Evolutionary conservation across 495 filamentous ascomycete species (phyloP).

Genomic region (Copromyces sp.): DNA sequence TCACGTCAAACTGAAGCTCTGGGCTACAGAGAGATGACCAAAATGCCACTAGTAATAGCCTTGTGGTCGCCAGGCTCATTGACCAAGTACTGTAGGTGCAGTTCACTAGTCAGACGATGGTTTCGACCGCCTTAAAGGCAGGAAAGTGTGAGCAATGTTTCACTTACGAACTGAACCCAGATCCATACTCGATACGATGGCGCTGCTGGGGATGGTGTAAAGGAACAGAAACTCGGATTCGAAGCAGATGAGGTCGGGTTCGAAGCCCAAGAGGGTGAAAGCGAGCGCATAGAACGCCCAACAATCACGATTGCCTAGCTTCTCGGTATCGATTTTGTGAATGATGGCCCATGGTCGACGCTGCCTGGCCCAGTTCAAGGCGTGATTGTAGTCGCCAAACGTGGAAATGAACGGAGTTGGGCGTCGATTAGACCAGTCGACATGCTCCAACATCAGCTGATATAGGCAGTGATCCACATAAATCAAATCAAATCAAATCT

Average conservation of each 20-base stretch:
- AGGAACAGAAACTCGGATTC: not conserved
- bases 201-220: not conserved
- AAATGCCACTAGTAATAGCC: not conserved
- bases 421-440: not conserved
- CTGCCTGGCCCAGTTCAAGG: not conserved
- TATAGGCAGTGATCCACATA: too few relatives aligned
- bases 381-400: not conserved
- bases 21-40: not conserved
- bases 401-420: not conserved
- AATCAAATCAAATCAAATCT: too few relatives aligned
- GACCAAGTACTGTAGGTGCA: not conserved
- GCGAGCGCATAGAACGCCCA: not conserved
- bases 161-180: not conserved
- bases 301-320: not conserved
- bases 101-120: not conserved
- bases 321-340: not conserved
- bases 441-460: not conserved
- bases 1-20: not conserved
- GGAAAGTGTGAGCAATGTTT: not conserved
- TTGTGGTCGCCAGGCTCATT: not conserved
- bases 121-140: not conserved
- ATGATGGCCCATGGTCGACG: not conserved
- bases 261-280: too few relatives aligned
- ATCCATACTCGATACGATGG: not conserved
- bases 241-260: too few relatives aligned